Evolutionary conservation across 2,329 filamentous ascomycete species (phyloP), one percentile per base, ranked within the genome.

Genomic region (Aschersonia sp.): DNA sequence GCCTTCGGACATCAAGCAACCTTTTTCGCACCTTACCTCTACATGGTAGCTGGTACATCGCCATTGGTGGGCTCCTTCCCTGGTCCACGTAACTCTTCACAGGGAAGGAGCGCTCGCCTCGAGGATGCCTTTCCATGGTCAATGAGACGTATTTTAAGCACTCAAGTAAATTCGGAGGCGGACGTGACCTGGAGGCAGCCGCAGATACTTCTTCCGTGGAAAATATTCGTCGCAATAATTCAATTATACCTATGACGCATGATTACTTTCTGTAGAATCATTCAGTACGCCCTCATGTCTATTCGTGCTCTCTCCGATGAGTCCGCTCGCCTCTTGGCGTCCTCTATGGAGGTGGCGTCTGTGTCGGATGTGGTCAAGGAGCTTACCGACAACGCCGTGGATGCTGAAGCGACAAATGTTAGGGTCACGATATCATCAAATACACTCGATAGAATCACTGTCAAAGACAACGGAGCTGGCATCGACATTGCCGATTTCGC

Each of bases 331-430:
- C 71, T 77, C 9, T 68, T 89, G 5, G 74, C 78, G 38, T 78
- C 83, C 5, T 70, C 76, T 3, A 70, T 80, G 54, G 70, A 73
- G 44, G 71, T 89, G 45, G 69, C 73, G 4, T 75, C 77, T 5
- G 73, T 84, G 0, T 65, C 70, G 9, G 73, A 75, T 9, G 65
- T 86, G 2, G 74, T 88, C 55, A 89, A 89, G 58, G 85, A 89
- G 62, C 76, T 89, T 4, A 62, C 89, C 32, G 85, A 89, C 55
- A 89, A 91, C 61, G 73, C 84, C 43, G 72, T 89, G 28, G 85
- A 91, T 61, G 82, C 84, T 5, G 69, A 73, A 47, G 83, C 85
- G 9, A 82, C 75, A 2, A 73, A 72, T 2, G 68, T 91, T 49
- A 77, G 84, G 47, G 66, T 89, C 30, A 65, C 77, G 31, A 68